Evolutionary conservation across 768 basidiomycete species (phyloP).

Genomic region (Suillus subaureus): DNA sequence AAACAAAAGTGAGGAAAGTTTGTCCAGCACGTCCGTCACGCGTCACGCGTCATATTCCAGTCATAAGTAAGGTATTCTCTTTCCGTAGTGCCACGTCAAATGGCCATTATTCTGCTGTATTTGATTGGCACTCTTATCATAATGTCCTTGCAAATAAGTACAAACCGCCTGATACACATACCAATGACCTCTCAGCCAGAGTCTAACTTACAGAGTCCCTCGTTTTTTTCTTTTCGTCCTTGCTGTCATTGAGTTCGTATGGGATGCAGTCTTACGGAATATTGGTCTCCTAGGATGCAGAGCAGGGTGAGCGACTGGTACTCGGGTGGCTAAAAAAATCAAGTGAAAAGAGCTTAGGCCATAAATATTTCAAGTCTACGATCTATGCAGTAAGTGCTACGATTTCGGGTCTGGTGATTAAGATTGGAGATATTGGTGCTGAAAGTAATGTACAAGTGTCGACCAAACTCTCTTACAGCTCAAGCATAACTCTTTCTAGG

Average conservation of each 20-base stretch:
- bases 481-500: slow-evolving; percentile 17
- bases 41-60: no score
- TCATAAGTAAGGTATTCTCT: no score
- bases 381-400: background rate
- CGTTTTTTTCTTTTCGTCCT: slow-evolving; percentile 6
- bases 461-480: slow-evolving; percentile 11
- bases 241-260: slow-evolving; percentile 49
- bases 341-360: background rate
- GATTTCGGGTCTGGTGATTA: background rate
- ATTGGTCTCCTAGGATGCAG: slow-evolving; percentile 67
- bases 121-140: no score
- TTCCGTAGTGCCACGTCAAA: no score
- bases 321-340: background rate
- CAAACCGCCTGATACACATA: no score
- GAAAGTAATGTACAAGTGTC: background rate
- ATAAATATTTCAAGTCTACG: background rate
- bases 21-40: no score
- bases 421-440: no score
- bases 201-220: no score
- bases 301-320: slow-evolving; percentile 55
- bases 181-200: no score
- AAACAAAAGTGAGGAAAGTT: no score
- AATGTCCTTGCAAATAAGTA: no score
- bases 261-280: slow-evolving; percentile 65
- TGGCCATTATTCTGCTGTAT: no score